Conservation (phyloP, 768 basidiomycete species). For the Gloeopeniophorella convolvens region DNA sequence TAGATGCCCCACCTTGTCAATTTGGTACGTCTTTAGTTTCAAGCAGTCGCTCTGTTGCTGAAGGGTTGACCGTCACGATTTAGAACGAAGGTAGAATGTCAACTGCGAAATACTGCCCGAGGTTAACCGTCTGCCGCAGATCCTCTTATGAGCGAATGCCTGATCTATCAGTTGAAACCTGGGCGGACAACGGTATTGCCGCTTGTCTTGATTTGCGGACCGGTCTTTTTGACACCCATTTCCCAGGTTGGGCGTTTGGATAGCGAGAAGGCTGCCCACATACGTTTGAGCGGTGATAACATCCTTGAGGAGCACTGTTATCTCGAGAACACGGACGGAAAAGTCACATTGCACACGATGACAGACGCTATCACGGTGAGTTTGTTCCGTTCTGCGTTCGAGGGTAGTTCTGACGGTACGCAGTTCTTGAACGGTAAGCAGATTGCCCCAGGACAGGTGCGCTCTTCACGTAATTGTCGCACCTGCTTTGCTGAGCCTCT, state of each 20-base stretch:
- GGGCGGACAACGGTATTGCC: constrained; percentile 65
- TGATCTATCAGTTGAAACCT: constrained; percentile 87
- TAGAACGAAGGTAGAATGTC: constrained; percentile 21
- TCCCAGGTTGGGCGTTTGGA: constrained; percentile 80
- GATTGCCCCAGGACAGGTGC: constrained; percentile 67
- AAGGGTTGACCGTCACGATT: neutral
- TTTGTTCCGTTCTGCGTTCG: constrained; percentile 13
- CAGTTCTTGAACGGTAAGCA: constrained; percentile 95
- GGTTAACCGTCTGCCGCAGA: constrained; percentile 38
- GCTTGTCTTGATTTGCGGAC: constrained; percentile 9
- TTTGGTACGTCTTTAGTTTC: constrained; percentile 50
- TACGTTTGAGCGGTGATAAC: constrained; percentile 87
- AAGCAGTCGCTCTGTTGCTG: neutral
- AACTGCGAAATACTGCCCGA: neutral
- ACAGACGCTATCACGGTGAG: constrained; percentile 78
- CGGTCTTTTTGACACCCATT: constrained; percentile 10
- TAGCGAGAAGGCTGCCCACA: constrained; percentile 74
- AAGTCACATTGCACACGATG: constrained; percentile 74
- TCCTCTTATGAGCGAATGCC: constrained; percentile 94
- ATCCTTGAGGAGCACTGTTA: constrained; percentile 91
- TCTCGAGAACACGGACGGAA: constrained; percentile 82
- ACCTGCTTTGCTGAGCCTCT: constrained; percentile 2
- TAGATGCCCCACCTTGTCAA: constrained; percentile 94
- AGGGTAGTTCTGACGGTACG: constrained; percentile 12
- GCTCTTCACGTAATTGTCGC: constrained; percentile 20